These are phyloP conservation scores for Monilinia aucupariae DNA, from an alignment of 2,329 filamentous ascomycete genomes.

Conservation along the genomic window DNA sequence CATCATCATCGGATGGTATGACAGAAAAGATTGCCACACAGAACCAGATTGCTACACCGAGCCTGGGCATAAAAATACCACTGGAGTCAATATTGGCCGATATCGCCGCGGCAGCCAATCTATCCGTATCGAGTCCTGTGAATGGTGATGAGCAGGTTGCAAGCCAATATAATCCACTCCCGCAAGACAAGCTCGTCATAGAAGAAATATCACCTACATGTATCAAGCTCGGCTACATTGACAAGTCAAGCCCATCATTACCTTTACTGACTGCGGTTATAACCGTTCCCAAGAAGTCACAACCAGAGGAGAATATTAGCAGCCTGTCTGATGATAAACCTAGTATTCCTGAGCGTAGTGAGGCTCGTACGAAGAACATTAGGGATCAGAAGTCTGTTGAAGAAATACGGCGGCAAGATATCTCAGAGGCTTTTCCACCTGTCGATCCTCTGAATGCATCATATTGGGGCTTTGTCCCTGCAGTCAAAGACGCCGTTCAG, in stretches of 20 bases:
- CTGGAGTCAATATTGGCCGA: slow-evolving; percentile 10
- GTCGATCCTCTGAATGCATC: slow-evolving; percentile 23
- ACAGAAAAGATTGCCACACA: background rate
- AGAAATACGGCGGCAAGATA: slow-evolving; percentile 9
- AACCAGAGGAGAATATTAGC: background rate
- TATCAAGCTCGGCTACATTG: slow-evolving; percentile 14
- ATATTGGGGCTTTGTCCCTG: slow-evolving; percentile 32
- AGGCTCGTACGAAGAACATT: background rate
- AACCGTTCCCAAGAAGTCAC: slow-evolving; percentile 7
- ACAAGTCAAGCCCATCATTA: slow-evolving; percentile 10
- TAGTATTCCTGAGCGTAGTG: slow-evolving; percentile 7
- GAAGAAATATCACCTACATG: slow-evolving; percentile 15
- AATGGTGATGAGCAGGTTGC: background rate
- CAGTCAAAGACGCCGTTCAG: slow-evolving; percentile 29
- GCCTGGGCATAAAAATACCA: slow-evolving; percentile 5
- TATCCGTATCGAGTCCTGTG: background rate
- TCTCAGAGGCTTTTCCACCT: background rate
- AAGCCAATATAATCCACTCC: too few relatives aligned
- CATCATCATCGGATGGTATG: background rate
- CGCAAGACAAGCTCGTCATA: slow-evolving; percentile 6
- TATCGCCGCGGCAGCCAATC: slow-evolving; percentile 7
- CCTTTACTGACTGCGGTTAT: slow-evolving; percentile 15
- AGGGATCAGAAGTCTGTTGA: slow-evolving; percentile 16
- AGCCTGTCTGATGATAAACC: background rate
- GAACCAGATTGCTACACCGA: background rate